Base-by-base conservation (phyloP, 2,329 filamentous ascomycete genomes). In the Talaromyces albobiverticillius region DNA sequence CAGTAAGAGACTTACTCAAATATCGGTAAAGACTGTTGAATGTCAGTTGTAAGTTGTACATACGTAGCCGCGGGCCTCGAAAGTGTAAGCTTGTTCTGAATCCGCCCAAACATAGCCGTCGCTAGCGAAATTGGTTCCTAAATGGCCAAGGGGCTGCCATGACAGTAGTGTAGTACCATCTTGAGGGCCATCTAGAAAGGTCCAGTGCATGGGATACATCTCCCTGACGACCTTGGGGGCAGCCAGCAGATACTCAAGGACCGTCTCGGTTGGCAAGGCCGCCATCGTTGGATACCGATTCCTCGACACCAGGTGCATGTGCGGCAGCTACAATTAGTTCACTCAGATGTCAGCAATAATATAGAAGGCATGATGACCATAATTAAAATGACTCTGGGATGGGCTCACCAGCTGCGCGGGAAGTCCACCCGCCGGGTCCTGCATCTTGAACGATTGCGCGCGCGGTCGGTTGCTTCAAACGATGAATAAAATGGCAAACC, bases 101-200 rank as follows among this genome's bases (percentile, higher is more conserved):
- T 91, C 88, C 14, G 86, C 86, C 92, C 92, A 99, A 16, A 96
- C 80, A 69, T 92, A 95, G 45, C 94, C 94, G 76, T 99, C 93
- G 32, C 88, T 95, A 8, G 93, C 86, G 67, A 92, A 95, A 63
- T 85, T 87, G 1, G 82, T 85, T 3, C 83, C 84, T 53, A 89
- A 72, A 55, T 86, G 82, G 63, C 86, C 81, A 50, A 88, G 78
- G 2, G 93, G 88, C 70, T 96, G 91, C 93, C 93, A 97, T 50
- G 88, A 88, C 59, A 97, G 79, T 67, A 94, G 83, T 42, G 96
- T 82, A 8, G 86, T 87, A 53, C 91, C 91, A 71, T 95, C 90
- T 50, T 81, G 81, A 10, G 93, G 93, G 51, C 85, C 82, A 63
- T 94, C 85, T 54, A 97, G 83, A 70, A 93, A 96, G 43, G 88